phyloP scores from a whole-genome alignment of 768 basidiomycete species.

The Kwoniella sp. region DNA sequence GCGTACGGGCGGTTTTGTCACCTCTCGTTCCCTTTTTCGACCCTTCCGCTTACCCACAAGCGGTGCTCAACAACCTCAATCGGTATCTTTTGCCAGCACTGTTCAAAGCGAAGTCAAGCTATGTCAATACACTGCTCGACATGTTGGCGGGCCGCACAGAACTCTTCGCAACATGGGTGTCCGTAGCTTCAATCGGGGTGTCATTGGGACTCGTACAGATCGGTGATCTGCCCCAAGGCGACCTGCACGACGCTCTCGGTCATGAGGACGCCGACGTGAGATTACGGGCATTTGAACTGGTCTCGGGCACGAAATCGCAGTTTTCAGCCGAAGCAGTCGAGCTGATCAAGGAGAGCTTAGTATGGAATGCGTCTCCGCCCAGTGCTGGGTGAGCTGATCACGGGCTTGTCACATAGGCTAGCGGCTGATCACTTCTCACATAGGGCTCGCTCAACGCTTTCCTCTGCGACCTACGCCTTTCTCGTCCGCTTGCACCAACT shows the following conservation, averaged over 20 bases:
- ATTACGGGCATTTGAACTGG: slow-evolving; percentile 26
- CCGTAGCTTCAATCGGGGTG: slow-evolving; percentile 34
- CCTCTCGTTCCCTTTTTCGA: slow-evolving; percentile 26
- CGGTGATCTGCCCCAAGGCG: slow-evolving; percentile 15
- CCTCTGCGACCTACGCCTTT: slow-evolving; percentile 25
- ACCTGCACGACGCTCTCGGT: slow-evolving; percentile 18
- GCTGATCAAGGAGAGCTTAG: slow-evolving; percentile 24
- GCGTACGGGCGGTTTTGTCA: slow-evolving; percentile 2
- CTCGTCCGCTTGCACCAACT: slow-evolving; percentile 19
- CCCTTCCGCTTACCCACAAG: background rate
- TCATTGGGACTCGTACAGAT: slow-evolving; percentile 16
- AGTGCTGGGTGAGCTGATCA: slow-evolving; percentile 28
- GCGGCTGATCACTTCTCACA: background rate
- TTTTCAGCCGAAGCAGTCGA: slow-evolving; percentile 4
- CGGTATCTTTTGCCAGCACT: slow-evolving; percentile 38
- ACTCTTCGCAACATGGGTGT: slow-evolving; percentile 30
- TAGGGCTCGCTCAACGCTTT: slow-evolving; percentile 30
- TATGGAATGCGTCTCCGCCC: slow-evolving; percentile 20
- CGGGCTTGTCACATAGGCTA: background rate
- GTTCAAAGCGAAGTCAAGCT: slow-evolving; percentile 17
- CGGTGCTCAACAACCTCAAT: slow-evolving; percentile 21
- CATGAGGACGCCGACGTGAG: slow-evolving; percentile 32
- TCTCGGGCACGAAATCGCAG: slow-evolving; percentile 23
- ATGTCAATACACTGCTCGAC: slow-evolving; percentile 6
- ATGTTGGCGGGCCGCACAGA: background rate